These are phyloP conservation scores for Physcia stellaris DNA, from an alignment of 495 filamentous ascomycete genomes.

Conservation along the genomic window DNA sequence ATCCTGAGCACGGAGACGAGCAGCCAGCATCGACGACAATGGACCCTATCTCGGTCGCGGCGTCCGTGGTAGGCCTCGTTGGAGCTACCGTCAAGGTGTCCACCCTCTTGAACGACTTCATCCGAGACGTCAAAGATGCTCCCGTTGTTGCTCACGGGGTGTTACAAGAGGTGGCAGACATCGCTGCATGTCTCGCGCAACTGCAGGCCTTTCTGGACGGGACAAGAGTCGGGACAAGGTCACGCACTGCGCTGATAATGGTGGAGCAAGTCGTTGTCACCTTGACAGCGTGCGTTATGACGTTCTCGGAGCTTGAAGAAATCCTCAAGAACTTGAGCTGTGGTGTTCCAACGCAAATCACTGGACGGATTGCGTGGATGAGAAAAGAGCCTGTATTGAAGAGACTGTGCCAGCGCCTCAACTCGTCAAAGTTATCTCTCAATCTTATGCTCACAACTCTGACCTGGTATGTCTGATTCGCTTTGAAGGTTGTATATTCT, in stretches of 20 bases:
- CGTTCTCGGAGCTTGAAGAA: constrained; percentile 15
- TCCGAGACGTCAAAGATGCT: constrained; percentile 4
- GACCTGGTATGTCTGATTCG: constrained; percentile 12
- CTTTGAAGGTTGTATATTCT: no score
- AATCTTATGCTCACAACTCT: constrained; percentile 13
- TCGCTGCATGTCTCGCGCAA: constrained; percentile 3
- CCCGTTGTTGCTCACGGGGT: constrained; percentile 5
- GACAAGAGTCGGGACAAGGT: neutral
- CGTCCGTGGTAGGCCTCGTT: constrained; percentile 7
- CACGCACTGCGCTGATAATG: constrained; percentile 2
- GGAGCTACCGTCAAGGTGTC: constrained; percentile 8
- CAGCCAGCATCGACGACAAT: no score
- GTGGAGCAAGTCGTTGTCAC: constrained; percentile 12
- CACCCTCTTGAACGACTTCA: constrained; percentile 3
- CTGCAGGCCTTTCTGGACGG: constrained; percentile 6
- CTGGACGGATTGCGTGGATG: constrained; percentile 9
- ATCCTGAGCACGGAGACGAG: no score
- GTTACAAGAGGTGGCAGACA: constrained; percentile 5
- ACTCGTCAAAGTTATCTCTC: constrained; percentile 9
- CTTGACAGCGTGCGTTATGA: constrained; percentile 10
- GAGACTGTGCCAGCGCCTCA: constrained; percentile 6
- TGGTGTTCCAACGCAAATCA: neutral
- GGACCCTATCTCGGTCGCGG: constrained; percentile 8
- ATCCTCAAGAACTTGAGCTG: constrained; percentile 4
- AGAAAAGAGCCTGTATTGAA: constrained; percentile 7